Evolutionary conservation across 2,329 filamentous ascomycete genomes (phyloP), one percentile per base, ranked within the genome.

Genomic region (Mycogone perniciosa): DNA sequence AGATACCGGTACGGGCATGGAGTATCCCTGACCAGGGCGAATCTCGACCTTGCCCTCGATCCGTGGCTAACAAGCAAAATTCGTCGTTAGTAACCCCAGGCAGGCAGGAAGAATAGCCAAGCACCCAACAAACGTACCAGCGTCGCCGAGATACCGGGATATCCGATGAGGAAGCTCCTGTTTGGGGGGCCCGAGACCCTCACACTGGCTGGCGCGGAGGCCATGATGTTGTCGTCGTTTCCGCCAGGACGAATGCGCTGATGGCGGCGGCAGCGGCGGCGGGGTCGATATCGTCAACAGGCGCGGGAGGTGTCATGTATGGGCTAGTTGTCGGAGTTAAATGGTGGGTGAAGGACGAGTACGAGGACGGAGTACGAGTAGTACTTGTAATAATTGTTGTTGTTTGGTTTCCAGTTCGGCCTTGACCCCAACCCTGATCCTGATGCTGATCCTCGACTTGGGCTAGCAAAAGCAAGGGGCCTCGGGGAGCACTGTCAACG

Each of bases 11-110:
- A 97, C 91, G 39, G 93, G 90, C 61, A 90, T 90, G 13, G 90
- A 92, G 62, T 87, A 85, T 54, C 93, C 92, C 56, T 85, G 79
- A 49, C 84, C 84, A 39, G 93, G 93, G 54, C 93, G 84, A 62
- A 99, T 93, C 73, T 97, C 93, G 66, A 99, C 93, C 67, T 93
- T 95, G 62, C 93, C 93, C 76, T 96, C 92, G 73, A 99, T 92
- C 66, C 93, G 88, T 64, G 93, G 93, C 89, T 96, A 64, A 20
- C 20, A 20, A 3, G 26, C 45, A 8, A 31, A 26, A 6, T 44
- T 20, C 20, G 20, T 20, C 20, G n/a, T 37, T n/a, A n/a, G 34
- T 9, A 37, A 37, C 34, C 34, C 34, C n/a, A n/a, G 34, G 8
- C n/a, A 9, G 34, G 3, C 8, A n/a, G 34, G 8, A 37, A 37